phyloP scores from a whole-genome alignment of 495 filamentous ascomycete species.

The Hamigera avellanea region DNA sequence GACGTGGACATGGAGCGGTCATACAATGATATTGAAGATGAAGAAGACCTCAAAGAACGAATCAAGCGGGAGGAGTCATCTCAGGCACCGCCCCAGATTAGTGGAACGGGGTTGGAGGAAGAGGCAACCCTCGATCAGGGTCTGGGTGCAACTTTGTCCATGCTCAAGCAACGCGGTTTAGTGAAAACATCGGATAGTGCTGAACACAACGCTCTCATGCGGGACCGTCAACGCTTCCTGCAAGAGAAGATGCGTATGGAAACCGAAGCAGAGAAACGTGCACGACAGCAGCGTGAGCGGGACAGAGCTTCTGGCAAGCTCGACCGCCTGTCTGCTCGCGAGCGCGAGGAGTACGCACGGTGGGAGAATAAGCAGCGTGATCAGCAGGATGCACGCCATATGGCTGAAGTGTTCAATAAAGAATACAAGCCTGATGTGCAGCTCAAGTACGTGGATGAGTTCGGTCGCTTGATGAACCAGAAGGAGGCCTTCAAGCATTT shows the following conservation, averaged over 20 bases:
- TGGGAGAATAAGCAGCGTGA: constrained; percentile 82
- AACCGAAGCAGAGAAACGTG: constrained; percentile 62
- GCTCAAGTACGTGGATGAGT: constrained; percentile 81
- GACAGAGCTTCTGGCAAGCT: constrained; percentile 73
- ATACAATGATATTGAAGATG: constrained; percentile 45
- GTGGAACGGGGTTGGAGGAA: constrained; percentile 69
- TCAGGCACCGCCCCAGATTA: constrained; percentile 37
- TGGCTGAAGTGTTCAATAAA: constrained; percentile 72
- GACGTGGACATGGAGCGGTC: constrained; percentile 55
- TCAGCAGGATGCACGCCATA: constrained; percentile 62
- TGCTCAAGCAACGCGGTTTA: constrained; percentile 74
- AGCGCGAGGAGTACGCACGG: constrained; percentile 82
- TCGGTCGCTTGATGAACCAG: constrained; percentile 69
- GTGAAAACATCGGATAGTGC: constrained; percentile 51
- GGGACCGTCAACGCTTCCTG: constrained; percentile 71
- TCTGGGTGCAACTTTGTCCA: constrained; percentile 66
- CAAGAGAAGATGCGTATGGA: constrained; percentile 63
- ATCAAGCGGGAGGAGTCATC: constrained; percentile 38
- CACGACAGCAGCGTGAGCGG: constrained; percentile 73
- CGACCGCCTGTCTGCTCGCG: constrained; percentile 75
- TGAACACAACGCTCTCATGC: constrained; percentile 55
- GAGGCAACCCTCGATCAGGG: constrained; percentile 68
- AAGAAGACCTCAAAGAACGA: constrained; percentile 37
- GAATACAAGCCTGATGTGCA: constrained; percentile 85
- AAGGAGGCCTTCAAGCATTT: constrained; percentile 97